phyloP scores from a whole-genome alignment of 495 filamentous ascomycete genomes.

The Trichoderma orchidacearum region DNA sequence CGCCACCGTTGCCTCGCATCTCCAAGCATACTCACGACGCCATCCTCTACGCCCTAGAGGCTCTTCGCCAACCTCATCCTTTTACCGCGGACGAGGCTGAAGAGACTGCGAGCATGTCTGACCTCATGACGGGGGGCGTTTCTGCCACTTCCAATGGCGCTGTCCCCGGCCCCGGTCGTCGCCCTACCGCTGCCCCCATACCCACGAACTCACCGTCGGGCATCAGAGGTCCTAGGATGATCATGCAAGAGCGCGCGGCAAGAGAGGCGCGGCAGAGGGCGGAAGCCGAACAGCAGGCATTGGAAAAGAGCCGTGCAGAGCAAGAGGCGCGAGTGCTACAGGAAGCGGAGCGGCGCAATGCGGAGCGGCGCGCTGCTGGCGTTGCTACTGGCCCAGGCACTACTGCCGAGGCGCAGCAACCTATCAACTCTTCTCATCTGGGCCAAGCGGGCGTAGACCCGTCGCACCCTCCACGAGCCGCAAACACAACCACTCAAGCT shows the following conservation, averaged over 20 bases:
- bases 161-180: conserved; percentile 13
- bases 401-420: conserved; percentile 13
- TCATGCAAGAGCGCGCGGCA: conserved; percentile 59
- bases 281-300: conserved; percentile 40
- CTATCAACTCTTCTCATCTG: conserved; percentile 22
- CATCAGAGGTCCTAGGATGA: conserved; percentile 50
- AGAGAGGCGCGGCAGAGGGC: conserved; percentile 20
- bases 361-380: conserved; percentile 45
- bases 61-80: conserved; percentile 64
- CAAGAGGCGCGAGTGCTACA: conserved; percentile 40
- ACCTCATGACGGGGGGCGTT: conserved; percentile 45
- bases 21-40: conserved; percentile 42
- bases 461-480: neutral
- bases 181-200: conserved; percentile 26
- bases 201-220: conserved; percentile 35
- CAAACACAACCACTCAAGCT: neutral
- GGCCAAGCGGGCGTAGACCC: neutral
- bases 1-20: conserved; percentile 11
- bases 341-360: conserved; percentile 30
- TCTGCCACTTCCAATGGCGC: conserved; percentile 31
- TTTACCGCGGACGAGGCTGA: conserved; percentile 80
- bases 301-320: conserved; percentile 36
- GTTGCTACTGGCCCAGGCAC: conserved; percentile 30
- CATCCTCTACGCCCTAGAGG: conserved; percentile 84
- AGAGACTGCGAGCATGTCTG: conserved; percentile 90